These are phyloP conservation scores for Noccaea bulbosa DNA, from an alignment of 345 rosid species.

Conservation along the genomic window DNA sequence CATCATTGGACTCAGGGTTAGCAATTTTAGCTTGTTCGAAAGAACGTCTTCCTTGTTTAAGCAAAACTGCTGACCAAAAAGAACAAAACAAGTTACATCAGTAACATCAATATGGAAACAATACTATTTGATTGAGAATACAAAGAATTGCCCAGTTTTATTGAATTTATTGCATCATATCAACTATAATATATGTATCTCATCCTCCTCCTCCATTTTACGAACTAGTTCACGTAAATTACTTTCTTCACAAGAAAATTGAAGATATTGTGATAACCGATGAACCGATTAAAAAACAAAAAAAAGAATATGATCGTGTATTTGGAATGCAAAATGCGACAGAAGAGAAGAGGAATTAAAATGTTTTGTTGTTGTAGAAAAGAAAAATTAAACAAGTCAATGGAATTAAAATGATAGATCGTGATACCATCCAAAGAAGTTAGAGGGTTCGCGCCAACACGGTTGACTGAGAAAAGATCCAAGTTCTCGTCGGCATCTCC, in stretches of 20 bases:
- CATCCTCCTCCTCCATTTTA: too few relatives aligned
- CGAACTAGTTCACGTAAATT: too few relatives aligned
- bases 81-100: background rate
- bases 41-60: constrained; percentile 29
- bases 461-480: constrained; percentile 42
- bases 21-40: constrained; percentile 29
- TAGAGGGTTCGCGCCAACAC: background rate
- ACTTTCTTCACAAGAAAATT: too few relatives aligned
- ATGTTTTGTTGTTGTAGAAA: background rate
- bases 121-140: background rate
- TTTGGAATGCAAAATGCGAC: background rate
- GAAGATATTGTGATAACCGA: too few relatives aligned
- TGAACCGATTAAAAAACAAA: too few relatives aligned
- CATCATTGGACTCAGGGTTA: constrained; percentile 31
- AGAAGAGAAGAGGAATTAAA: background rate
- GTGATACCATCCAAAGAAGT: constrained; percentile 36
- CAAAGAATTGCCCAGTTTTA: background rate
- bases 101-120: constrained; percentile 1
- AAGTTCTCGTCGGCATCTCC: constrained; percentile 38
- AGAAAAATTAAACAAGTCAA: constrained; percentile 26
- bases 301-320: too few relatives aligned
- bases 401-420: constrained; percentile 20
- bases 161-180: constrained; percentile 2
- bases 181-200: background rate
- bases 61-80: constrained; percentile 21